Base-by-base conservation (phyloP, 108 stramenopile genomes). In the Pelagomonas calceolata region DNA sequence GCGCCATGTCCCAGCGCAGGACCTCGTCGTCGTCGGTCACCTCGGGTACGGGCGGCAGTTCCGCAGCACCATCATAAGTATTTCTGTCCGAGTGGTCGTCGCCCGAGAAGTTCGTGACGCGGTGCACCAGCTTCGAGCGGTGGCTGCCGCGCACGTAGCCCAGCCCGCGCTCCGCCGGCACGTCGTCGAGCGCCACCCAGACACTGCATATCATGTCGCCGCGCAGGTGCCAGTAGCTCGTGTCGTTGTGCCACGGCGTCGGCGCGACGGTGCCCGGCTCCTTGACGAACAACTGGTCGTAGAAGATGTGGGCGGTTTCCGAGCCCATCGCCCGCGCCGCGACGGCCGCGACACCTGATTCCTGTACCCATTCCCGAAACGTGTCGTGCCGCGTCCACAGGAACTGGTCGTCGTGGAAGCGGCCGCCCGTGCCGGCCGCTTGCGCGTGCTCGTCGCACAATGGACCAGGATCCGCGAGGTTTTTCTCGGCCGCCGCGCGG, bases 341-440 rank as follows among this genome's bases (percentile, higher is more conserved):
- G 33, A 65, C 32, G 7, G 65, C 65, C 10, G 14, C 65, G 7
- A 16, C 33, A 32, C 65, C 65, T 12, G 65, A 65, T 32, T 16
- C 14, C 32, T 1, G 33, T 4, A 65, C 33, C 14, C 4, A 33
- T 4, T 65, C 32, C 0, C 0, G 14, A 32, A 65, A 65, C 14
- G 26, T 32, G 18, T 31, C 65, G 0, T 30, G 29, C 32, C 65
- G 65, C 65, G 10, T 7, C 7, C 15, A 65, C 15, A 65, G 65
- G 65, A 65, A 65, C 65, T 65, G 65, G 33, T 65, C 65, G 33
- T 65, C 65, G 65, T 65, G 65, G 65, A 65, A 65, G 65, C 65
- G 65, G 31, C 65, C 65, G 32, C 4, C 0, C 65, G 65, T 65
- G 31, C 65, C 65, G 32, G 32, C 32, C 31, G 65, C 65, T 16